Evolutionary conservation across 352 stramenopile genomes (phyloP).

Genomic region (Phytophthora idaei): DNA sequence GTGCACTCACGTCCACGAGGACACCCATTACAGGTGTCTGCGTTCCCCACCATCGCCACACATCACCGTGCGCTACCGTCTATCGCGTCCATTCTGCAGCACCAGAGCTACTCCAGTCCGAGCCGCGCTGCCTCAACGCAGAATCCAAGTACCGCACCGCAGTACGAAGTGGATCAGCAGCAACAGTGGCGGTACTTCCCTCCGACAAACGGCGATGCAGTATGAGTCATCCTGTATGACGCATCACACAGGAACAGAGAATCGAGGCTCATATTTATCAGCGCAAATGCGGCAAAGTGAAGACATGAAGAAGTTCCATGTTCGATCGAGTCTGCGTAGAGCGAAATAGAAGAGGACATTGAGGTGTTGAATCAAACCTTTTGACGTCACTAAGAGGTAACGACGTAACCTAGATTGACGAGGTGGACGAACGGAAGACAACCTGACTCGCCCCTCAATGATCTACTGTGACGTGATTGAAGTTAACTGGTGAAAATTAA

Average conservation of each 20-base stretch:
- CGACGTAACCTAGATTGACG: not conserved
- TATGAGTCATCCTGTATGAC: conserved; percentile 1
- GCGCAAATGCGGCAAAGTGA: not conserved
- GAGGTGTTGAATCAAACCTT: not conserved
- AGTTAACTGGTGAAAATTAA: not conserved
- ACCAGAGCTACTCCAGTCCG: conserved; percentile 42
- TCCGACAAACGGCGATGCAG: conserved; percentile 22
- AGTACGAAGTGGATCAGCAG: conserved; percentile 14
- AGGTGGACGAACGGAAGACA: not conserved
- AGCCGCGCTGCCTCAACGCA: conserved; percentile 40
- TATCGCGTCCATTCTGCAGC: conserved; percentile 47
- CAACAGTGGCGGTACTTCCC: conserved; percentile 36
- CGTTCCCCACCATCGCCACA: conserved; percentile 28
- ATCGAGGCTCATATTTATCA: conserved; percentile 22
- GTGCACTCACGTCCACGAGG: conserved; percentile 1
- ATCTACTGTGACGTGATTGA: conserved; percentile 5
- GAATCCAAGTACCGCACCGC: not conserved
- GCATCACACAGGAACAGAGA: not conserved
- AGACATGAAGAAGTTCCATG: not conserved
- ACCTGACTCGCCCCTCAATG: conserved; percentile 1
- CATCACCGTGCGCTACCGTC: conserved; percentile 44
- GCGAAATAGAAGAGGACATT: not conserved
- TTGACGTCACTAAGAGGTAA: too few relatives aligned
- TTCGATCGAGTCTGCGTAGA: not conserved
- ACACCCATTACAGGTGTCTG: not conserved